Evolutionary conservation across 2,329 filamentous ascomycete species (phyloP), one percentile per base, ranked within the genome.

Genomic region (Colletotrichum theobromicola): DNA sequence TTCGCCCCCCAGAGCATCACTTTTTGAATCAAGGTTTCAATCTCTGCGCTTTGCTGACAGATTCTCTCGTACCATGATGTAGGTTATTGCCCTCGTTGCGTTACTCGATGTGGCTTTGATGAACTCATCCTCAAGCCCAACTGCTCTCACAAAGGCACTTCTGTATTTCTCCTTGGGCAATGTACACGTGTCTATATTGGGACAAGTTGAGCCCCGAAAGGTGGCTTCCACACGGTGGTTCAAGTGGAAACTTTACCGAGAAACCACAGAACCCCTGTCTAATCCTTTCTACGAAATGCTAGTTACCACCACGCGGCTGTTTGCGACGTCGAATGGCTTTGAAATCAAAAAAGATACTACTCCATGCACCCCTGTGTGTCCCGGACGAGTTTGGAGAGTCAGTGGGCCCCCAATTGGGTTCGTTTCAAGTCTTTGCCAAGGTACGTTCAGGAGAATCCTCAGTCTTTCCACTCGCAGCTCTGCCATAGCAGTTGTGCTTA

Each of bases 161-260:
- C n/a, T 6, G 21, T 18, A 21, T 21, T 50, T n/a, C 13, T 50
- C n/a, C 42, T 21, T 50, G 21, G 35, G n/a, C 9, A 10, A 21
- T 7, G 2, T 46, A n/a, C 37, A 21, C 10, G 37, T 46, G 37
- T 6, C 37, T 6, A n/a, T n/a, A n/a, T n/a, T n/a, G 42, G 10
- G 21, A 13, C n/a, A 13, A 21, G n/a, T 50, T n/a, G 42, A 50
- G n/a, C 10, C 30, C 42, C 2, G 10, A 21, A 50, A 50, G 42
- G 10, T 50, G 42, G 3, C n/a, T 50, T 46, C 37, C 8, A 1
- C 42, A 50, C 21, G 42, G 42, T 50, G n/a, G 1, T 50, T 7
- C 18, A 21, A 10, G 21, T 18, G 42, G 0, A 0, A 50, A 21
- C 10, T n/a, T 50, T 50, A 1, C 5, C 13, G 1, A 50, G n/a